phyloP scores from a whole-genome alignment of 2,329 filamentous ascomycete species.

The Alternaria brassicae region DNA sequence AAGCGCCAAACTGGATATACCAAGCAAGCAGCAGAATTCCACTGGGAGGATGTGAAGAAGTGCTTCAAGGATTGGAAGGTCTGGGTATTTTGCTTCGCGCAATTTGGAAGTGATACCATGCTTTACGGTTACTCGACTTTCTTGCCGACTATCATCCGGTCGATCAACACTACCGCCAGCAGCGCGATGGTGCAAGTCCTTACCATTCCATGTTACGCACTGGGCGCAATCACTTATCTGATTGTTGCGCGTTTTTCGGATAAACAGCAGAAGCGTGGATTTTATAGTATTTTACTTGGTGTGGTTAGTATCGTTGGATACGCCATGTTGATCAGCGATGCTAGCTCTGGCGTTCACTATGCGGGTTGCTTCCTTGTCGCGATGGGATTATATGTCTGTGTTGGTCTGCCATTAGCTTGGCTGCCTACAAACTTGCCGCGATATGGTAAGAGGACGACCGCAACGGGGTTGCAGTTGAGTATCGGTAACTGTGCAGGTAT shows the following conservation, averaged over 20 bases:
- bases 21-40: constrained; percentile 60
- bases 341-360: constrained; percentile 70
- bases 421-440: constrained; percentile 72
- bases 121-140: constrained; percentile 81
- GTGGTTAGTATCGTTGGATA: constrained; percentile 72
- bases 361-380: constrained; percentile 81
- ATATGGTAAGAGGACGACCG: constrained; percentile 78
- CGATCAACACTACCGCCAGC: constrained; percentile 67
- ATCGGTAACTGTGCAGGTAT: constrained; percentile 75
- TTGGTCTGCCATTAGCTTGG: constrained; percentile 65
- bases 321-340: constrained; percentile 68
- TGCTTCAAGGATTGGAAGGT: constrained; percentile 79
- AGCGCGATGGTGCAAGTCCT: constrained; percentile 73
- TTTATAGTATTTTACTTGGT: constrained; percentile 70
- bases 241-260: constrained; percentile 71
- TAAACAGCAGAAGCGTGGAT: constrained; percentile 67
- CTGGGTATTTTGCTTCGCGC: constrained; percentile 71
- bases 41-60: constrained; percentile 68
- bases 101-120: constrained; percentile 79
- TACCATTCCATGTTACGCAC: constrained; percentile 78
- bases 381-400: constrained; percentile 70
- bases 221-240: constrained; percentile 75
- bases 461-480: constrained; percentile 73
- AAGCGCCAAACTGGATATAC: constrained; percentile 58
- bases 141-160: constrained; percentile 77